These are phyloP conservation scores for Fistulifera pelliculosa DNA, from an alignment of 108 stramenopile genomes.

Conservation along the genomic window DNA sequence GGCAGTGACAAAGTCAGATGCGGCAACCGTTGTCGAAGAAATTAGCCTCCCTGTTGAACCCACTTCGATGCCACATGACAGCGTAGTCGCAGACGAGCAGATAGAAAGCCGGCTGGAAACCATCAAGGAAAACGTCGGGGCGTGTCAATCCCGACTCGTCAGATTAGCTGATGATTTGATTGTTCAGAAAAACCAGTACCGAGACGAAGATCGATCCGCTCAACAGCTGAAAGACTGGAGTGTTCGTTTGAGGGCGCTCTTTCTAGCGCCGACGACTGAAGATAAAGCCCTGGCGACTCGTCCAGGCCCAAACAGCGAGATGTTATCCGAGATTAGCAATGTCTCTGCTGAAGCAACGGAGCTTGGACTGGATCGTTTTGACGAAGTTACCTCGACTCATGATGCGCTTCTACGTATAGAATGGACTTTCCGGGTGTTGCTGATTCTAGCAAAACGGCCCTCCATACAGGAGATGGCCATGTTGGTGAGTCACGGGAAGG, in stretches of 20 bases:
- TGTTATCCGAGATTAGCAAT: conserved; percentile 34
- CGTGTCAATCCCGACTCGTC: conserved; percentile 9
- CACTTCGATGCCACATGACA: not conserved
- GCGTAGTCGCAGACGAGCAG: not conserved
- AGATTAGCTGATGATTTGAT: conserved; percentile 1
- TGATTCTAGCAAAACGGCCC: conserved; percentile 39
- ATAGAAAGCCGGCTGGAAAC: not conserved
- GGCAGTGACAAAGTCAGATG: too few relatives aligned
- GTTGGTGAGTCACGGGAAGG: conserved; percentile 29
- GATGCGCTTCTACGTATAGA: conserved; percentile 52
- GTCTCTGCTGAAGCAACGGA: conserved; percentile 30
- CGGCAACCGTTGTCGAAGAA: not conserved
- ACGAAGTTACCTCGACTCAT: conserved; percentile 35
- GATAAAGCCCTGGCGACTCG: conserved; percentile 34
- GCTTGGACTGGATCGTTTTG: conserved; percentile 40
- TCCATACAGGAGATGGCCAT: conserved; percentile 32
- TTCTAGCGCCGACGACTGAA: conserved; percentile 30
- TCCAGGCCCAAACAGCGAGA: conserved; percentile 25
- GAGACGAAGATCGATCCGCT: conserved; percentile 32
- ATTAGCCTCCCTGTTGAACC: not conserved
- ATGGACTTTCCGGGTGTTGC: conserved; percentile 48
- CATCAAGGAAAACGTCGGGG: conserved; percentile 9
- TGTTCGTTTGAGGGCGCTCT: conserved; percentile 33
- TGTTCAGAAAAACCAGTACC: conserved; percentile 39
- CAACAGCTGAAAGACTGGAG: conserved; percentile 45